Evolutionary conservation across 2,329 filamentous ascomycete species (phyloP), one percentile per base, ranked within the genome.

Genomic region (Albifimbria verrucaria): DNA sequence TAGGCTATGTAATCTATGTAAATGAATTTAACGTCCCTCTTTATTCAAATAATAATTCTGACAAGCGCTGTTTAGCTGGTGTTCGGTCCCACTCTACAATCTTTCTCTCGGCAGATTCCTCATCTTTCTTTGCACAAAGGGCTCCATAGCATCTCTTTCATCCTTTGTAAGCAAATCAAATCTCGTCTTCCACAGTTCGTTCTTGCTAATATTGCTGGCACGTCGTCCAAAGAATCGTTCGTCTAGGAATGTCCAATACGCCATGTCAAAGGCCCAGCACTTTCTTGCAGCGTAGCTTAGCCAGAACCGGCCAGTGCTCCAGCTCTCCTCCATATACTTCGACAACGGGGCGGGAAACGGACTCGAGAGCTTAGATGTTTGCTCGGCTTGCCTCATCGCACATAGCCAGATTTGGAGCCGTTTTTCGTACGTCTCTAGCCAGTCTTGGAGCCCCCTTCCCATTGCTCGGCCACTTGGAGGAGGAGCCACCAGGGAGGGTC

Each of bases 401-500:
- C 50, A 45, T 0, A 77, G 54, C 55, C 69, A 77, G 1, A 60
- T 70, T 23, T 63, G 18, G 1, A 75, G 54, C 0, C 64, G 66
- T 2, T 28, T 48, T 28, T 67, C 67, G 51, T 73, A 75, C 1
- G 52, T 52, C 7, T 60, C 51, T 18, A 55, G 61, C 66, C 69
- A 76, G 2, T 57, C 53, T 1, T 55, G 51, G 22, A 69, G 0
- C 65, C 71, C 1, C 47, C 53, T 4, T 50, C 7, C 68, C 71
- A 74, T 20, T 52, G 53, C 20, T 74, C 69, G 0, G 66, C 64
- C 10, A 46, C 28, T 15, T 66, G 52, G 2, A 74, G 53, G 0
- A 72, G 57, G 2, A 76, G 61, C 72, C 70, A 75, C 70, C 69
- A 75, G 1, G 72, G 72, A 15, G 70, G 66, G 50, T 71, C 66